Base-by-base conservation (phyloP, 2,329 filamentous ascomycete genomes). In the Neonectria faginata region DNA sequence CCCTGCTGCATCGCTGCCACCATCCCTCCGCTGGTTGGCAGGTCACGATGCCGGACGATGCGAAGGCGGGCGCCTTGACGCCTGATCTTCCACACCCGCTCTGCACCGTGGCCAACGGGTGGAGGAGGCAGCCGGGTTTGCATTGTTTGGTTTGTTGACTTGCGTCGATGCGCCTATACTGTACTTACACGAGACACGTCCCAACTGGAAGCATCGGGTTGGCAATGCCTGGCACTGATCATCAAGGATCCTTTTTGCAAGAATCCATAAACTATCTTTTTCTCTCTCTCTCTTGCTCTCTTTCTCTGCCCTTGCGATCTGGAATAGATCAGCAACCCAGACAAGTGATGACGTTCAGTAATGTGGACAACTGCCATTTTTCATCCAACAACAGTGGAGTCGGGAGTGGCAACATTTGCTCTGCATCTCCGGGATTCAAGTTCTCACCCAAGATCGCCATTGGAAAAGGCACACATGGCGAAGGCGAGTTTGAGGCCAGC, bases 61-160 rank as follows among this genome's bases (percentile, higher is more conserved):
- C 36, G 36, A 39, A 39, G 14, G 36, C 36, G 36, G 36, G 36
- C 50, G 61, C 52, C 61, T 63, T 63, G 61, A 63, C 55, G 61
- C 61, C 61, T 51, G 50, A 63, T 59, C 61, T 63, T 53, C 61
- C 61, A 59, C 61, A 55, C 61, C 55, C 33, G 55, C 25, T 62
- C 47, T 29, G n/a, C 11, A 47, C 20, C 8, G 29, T n/a, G 31
- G 53, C 41, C 25, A 29, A 39, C 44, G 29, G 20, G 51, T 59
- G 55, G 61, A 44, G 48, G 48, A 47, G 55, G 10, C 18, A 8
- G 8, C 29, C n/a, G 14, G 33, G 48, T 41, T 29, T 42, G 8
- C 54, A 53, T 20, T 36, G 47, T 41, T 48, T 42, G 6, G 20
- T 47, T 47, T 33, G 48, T 39, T 60, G 41, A 53, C 57, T 33